A percentile compares a stretch with the other conserved stretches of the same genome.
Conservation (phyloP, 2,329 filamentous ascomycete species). For the Penicillium polonicum region DNA sequence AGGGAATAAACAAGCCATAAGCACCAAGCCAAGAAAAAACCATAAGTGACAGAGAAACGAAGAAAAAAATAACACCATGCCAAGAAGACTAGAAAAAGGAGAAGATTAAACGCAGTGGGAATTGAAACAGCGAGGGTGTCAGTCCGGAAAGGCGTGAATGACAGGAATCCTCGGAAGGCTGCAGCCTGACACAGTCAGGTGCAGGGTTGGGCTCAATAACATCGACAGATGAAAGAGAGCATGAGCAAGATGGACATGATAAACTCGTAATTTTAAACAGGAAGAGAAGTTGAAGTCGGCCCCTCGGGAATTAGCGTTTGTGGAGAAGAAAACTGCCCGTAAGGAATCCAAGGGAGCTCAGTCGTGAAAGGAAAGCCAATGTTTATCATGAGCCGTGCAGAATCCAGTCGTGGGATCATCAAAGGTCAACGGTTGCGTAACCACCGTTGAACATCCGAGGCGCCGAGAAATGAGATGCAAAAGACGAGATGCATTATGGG, state of each 20-base stretch:
- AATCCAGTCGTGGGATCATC: constrained; percentile 32
- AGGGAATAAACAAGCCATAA: constrained; percentile 22
- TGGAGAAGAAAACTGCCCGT: constrained; percentile 15
- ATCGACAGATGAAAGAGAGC: constrained; percentile 22
- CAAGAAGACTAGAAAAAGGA: constrained; percentile 19
- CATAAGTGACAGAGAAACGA: constrained; percentile 21
- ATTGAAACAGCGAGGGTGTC: constrained; percentile 16
- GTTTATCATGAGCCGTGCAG: constrained; percentile 21
- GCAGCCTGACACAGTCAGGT: not conserved
- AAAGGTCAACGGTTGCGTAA: constrained; percentile 21
- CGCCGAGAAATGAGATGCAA: constrained; percentile 9
- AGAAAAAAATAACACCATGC: constrained; percentile 21
- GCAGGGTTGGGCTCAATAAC: constrained; percentile 15
- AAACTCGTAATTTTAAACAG: constrained; percentile 34
- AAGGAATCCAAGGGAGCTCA: constrained; percentile 17
- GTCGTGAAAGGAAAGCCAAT: constrained; percentile 19
- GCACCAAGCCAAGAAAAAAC: constrained; percentile 24
- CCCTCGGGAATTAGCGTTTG: constrained; percentile 9
- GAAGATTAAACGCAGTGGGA: constrained; percentile 20
- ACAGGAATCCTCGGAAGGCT: constrained; percentile 8
- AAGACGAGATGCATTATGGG: not conserved
- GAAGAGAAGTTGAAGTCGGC: constrained; percentile 24
- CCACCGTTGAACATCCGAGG: constrained; percentile 21
- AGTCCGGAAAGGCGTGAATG: constrained; percentile 4
- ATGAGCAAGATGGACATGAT: constrained; percentile 27